Base-by-base conservation (phyloP, 1,284 basidiomycete genomes). In the Naganishia sp. region DNA sequence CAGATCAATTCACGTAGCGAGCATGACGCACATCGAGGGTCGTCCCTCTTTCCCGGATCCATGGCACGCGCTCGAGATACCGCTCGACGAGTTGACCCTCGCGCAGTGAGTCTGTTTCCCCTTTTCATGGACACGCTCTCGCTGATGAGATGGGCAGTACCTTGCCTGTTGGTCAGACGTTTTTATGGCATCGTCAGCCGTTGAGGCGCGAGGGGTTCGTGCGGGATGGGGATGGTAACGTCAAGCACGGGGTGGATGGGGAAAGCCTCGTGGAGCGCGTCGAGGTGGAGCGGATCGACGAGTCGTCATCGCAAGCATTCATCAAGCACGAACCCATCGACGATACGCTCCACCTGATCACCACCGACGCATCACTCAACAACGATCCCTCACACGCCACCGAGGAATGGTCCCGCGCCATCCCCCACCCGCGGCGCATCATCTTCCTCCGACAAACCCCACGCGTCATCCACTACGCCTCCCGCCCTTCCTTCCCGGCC, bases 391-490 rank as follows among this genome's bases (percentile, higher is more conserved):
- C 32, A n/a, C 67, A 68, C 1, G 42, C 45, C 6, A 39, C 52
- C 1, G 77, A 78, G 54, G 77, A 79, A 67, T 80, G 72, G 61
- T 77, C 78, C 0, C 71, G 78, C 32, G 77, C 77, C 0, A 68
- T 79, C 28, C 64, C 72, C 55, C 46, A 72, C 42, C 78, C 78
- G 0, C 74, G 75, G 0, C 87, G 92, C 42, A 87, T 94, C 11
- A 83, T 95, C 10, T 91, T 90, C 75, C 83, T 94, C 18, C 85
- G 89, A 60, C 92, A 94, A 78, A 83, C 86, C 4, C 71, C 82
- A 0, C 82, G 85, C n/a, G 81, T 82, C 0, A 81, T 94, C 28
- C 88, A 86, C 73, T 94, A 90, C 75, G 85, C 86, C 35, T 82
- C 89, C 17, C 75, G 88, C n/a, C 87, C 87, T 70, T 85, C 87